Evolutionary conservation across 1,139 yeast species (phyloP).

Genomic region (Hemisphaericaspora subhashii): DNA sequence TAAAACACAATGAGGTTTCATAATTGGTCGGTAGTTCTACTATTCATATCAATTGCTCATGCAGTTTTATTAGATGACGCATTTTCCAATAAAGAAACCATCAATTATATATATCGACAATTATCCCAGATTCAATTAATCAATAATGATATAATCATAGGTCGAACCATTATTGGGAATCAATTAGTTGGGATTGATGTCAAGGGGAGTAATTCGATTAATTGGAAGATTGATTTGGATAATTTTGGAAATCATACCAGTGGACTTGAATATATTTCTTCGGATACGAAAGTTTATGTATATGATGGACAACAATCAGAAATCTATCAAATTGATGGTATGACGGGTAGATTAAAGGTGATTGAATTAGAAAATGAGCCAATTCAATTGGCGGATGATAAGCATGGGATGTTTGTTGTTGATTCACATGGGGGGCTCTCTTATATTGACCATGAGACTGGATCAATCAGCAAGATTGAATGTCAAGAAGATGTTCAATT

Average conservation of each 20-base stretch:
- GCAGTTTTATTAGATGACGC: slow-evolving; percentile 37
- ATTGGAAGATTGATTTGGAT: slow-evolving; percentile 18
- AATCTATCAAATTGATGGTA: slow-evolving; percentile 10
- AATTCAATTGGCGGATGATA: slow-evolving; percentile 6
- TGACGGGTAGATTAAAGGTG: slow-evolving; percentile 7
- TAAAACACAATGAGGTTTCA: background rate
- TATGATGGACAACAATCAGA: slow-evolving; percentile 8
- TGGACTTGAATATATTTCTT: slow-evolving; percentile 1
- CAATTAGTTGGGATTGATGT: slow-evolving; percentile 28
- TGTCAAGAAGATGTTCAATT: slow-evolving; percentile 2
- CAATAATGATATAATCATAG: slow-evolving; percentile 19
- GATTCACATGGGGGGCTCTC: slow-evolving; percentile 16
- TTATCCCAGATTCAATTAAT: slow-evolving; percentile 14
- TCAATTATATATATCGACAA: slow-evolving; percentile 22
- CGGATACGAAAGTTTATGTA: slow-evolving; percentile 7
- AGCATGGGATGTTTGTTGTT: slow-evolving; percentile 20
- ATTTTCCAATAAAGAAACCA: slow-evolving; percentile 33
- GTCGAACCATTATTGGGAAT: slow-evolving; percentile 20
- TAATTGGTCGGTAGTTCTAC: background rate
- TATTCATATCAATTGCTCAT: background rate
- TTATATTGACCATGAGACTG: slow-evolving; percentile 8
- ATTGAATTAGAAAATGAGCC: slow-evolving; percentile 6
- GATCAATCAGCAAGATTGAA: slow-evolving; percentile 2
- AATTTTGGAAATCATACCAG: background rate
- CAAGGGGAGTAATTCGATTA: slow-evolving; percentile 8